Conservation (phyloP, 1,284 basidiomycete species). For the Inonotus obliquus region DNA sequence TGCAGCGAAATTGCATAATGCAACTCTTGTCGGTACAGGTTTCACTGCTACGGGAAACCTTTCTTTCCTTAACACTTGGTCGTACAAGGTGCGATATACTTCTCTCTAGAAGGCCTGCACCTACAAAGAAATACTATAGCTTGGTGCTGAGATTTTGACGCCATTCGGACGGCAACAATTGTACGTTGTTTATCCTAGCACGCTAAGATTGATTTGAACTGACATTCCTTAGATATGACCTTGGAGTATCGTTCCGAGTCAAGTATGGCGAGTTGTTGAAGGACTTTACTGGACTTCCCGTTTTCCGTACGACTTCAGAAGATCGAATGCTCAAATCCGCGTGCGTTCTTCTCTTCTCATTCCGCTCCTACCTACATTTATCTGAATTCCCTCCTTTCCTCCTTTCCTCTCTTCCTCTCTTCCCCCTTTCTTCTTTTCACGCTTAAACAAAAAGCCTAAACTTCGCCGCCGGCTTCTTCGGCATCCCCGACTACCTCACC, state of each 20-base stretch:
- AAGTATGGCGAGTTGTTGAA: constrained; percentile 58
- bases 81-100: constrained; percentile 15
- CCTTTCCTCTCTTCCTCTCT: neutral
- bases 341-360: constrained; percentile 29
- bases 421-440: no score
- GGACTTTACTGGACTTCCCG: constrained; percentile 45
- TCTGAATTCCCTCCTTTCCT: no score
- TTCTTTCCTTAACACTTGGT: constrained; percentile 35
- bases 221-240: constrained; percentile 32
- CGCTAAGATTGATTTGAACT: constrained; percentile 19
- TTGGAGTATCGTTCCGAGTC: constrained; percentile 44
- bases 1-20: constrained; percentile 16
- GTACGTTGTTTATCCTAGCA: constrained; percentile 27
- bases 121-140: no score
- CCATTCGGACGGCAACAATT: constrained; percentile 53
- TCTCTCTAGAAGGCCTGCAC: neutral
- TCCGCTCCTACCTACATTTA: constrained; percentile 3
- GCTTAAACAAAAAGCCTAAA: constrained; percentile 34
- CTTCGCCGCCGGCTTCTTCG: constrained; percentile 61
- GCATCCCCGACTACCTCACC: constrained; percentile 42
- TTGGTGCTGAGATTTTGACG: constrained; percentile 52
- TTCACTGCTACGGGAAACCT: constrained; percentile 29
- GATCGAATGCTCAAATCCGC: constrained; percentile 52
- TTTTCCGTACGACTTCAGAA: constrained; percentile 58
- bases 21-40: constrained; percentile 13